Percentiles rank a stretch among this genome's conserved stretches.
Evolutionary conservation across 1,139 yeast genomes (phyloP).

Genomic region (Kodamaea arcana): DNA sequence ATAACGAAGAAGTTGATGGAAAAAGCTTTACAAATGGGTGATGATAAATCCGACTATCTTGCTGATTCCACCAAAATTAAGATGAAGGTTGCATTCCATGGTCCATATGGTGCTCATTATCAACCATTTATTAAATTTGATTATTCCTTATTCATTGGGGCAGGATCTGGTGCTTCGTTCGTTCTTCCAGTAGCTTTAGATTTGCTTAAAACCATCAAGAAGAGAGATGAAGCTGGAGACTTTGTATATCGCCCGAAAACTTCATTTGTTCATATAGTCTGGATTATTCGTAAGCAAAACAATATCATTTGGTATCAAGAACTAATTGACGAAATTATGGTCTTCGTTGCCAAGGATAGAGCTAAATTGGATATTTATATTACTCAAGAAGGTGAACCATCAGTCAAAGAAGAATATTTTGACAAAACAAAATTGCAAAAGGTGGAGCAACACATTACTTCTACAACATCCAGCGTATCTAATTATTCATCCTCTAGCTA

Average conservation of each 20-base stretch:
- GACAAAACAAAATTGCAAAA: background rate
- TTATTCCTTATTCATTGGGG: conserved; percentile 35
- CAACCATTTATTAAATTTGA: conserved; percentile 44
- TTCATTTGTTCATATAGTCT: conserved; percentile 27
- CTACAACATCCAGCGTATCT: background rate
- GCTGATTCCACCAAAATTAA: conserved; percentile 1
- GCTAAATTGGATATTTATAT: conserved; percentile 22
- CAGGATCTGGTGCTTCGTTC: conserved; percentile 47
- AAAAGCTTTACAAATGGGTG: background rate
- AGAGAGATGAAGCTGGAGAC: conserved; percentile 26
- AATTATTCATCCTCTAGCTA: background rate
- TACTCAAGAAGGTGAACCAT: conserved; percentile 14
- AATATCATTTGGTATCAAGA: conserved; percentile 37
- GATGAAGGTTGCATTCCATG: conserved; percentile 34
- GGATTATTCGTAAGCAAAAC: conserved; percentile 28
- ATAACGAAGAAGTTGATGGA: background rate
- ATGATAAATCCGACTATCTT: background rate
- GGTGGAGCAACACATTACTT: background rate
- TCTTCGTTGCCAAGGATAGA: conserved; percentile 21
- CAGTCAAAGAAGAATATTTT: background rate
- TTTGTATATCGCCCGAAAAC: conserved; percentile 29
- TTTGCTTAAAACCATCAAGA: conserved; percentile 22
- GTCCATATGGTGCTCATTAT: conserved; percentile 43
- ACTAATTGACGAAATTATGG: conserved; percentile 24
- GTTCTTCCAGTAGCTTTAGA: conserved; percentile 44